Evolutionary conservation across 73 alveolate species (phyloP), one percentile per base, ranked within the genome.

Genomic region (Blepharisma japonicum): DNA sequence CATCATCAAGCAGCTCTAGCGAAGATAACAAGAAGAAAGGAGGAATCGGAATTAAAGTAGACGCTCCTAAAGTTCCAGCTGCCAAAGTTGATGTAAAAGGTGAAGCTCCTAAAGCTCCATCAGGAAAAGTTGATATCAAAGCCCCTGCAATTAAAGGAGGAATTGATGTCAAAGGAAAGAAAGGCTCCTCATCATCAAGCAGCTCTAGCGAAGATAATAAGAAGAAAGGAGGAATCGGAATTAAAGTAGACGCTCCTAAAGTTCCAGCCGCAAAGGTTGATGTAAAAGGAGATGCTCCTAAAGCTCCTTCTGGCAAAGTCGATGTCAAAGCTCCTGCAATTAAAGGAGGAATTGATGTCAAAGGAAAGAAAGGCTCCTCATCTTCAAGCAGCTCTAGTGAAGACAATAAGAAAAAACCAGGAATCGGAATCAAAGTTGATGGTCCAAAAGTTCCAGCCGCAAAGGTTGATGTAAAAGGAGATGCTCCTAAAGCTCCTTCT

Each of bases 101-200:
- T 7, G 9, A 7, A 9, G 72, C 72, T 56, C 72, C 72, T 56
- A 14, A n/a, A 20, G 21, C 21, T 51, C n/a, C n/a, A 51, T 0
- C 66, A 51, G 72, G 20, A 9, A 56, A 56, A 56, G 72, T 20
- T 56, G 72, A 56, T 56, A 50, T 50, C 11, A 50, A 50, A 50
- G 11, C 56, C 11, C 56, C 56, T 49, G 7, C 56, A 11, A 49
- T 49, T 11, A 49, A 49, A 11, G 56, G 7, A 51, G 66, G 66
- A 51, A 4, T 11, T 3, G 4, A 51, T 18, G 5, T 61, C 14
- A 61, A 61, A 61, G 66, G 66, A 51, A 51, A 51, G 66, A 51
- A 18, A 11, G 21, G 66, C 0, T 51, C 66, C 66, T 51, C 66
- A 51, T 51, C 66, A 11, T 51, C 66, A 1, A 14, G 27, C 4